Evolutionary conservation across 179 eudicot species (phyloP), one percentile per base, ranked within the genome.

Genomic region (Beta corolliflora): DNA sequence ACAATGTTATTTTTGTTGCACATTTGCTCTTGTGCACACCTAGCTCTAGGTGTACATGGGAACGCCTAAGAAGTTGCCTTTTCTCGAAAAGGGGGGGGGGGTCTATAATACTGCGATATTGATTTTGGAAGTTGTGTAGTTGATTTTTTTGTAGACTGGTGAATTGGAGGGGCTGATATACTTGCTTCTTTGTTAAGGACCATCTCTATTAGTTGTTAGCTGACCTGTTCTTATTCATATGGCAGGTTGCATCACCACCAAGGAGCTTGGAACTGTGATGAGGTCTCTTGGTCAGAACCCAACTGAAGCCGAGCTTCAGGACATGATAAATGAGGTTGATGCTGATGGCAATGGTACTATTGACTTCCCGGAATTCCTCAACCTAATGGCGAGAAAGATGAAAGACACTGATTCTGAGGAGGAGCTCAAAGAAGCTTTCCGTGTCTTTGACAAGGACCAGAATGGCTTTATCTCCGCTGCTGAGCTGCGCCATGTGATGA

Each of bases 251-350:
- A 86, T 86, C 65, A 86, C 88, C 18, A 88, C 90, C 79, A 88
- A 88, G 90, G 90, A 88, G 86, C 90, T 88, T 46, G 90, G 90
- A 74, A 88, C 90, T 3, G 90, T 88, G 73, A 88, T 88, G 90
- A 88, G 90, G 83, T 88, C 90, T 48, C 81, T 88, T 13, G 90
- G 90, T 52, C 90, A 88, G 85, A 88, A 88, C 84, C 90, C 90
- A 15, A 88, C 90, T 18, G 89, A 87, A 81, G 89, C 89, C 14
- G 89, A 87, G 85, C 89, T 87, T 23, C 89, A 87, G 60, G 90
- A 88, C 84, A 88, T 88, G 90, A 88, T 88, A 11, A 88, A 88
- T 12, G 90, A 88, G 80, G 90, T 88, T 19, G 90, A 88, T 80
- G 90, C 90, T 29, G 90, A 88, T 21, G 90, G 90, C 10, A 88